Percentiles rank a stretch among this genome's conserved stretches.
phyloP scores from a whole-genome alignment of 305 asterid species.

The Fraxinus xanthoxyloides region DNA sequence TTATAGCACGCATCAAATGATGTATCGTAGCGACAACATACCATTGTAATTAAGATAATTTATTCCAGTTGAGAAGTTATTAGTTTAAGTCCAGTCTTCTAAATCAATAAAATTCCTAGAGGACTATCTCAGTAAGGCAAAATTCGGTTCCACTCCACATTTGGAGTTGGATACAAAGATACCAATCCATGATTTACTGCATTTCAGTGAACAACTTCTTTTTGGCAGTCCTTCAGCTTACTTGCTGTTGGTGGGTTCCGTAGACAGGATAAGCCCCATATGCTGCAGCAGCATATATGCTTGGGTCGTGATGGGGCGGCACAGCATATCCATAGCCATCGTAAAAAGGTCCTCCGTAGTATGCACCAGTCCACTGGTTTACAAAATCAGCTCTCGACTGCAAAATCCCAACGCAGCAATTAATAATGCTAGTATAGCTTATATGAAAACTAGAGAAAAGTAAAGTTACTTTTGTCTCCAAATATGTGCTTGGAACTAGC shows the following conservation, averaged over 20 bases:
- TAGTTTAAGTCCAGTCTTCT: constrained; percentile 34
- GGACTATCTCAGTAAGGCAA: constrained; percentile 38
- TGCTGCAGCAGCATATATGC: constrained; percentile 42
- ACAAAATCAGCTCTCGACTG: constrained; percentile 44
- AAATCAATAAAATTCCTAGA: constrained; percentile 31
- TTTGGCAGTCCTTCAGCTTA: constrained; percentile 32
- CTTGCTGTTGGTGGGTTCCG: constrained; percentile 56
- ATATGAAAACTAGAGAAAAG: not conserved
- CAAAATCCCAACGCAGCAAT: constrained; percentile 12
- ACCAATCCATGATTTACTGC: constrained; percentile 6
- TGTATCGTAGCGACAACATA: not conserved
- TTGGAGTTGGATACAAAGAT: constrained; percentile 28
- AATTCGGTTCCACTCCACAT: constrained; percentile 39
- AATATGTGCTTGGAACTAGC: not conserved
- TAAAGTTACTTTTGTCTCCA: not conserved
- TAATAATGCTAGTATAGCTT: not conserved
- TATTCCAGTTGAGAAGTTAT: constrained; percentile 36
- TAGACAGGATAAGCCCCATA: constrained; percentile 47
- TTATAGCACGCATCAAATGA: not conserved
- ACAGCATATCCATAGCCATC: constrained; percentile 45
- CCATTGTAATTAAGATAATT: constrained; percentile 19
- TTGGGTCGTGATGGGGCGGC: constrained; percentile 43
- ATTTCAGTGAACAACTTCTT: not conserved
- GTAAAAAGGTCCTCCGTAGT: constrained; percentile 46
- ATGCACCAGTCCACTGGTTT: constrained; percentile 49